Evolutionary conservation across 257 asterid species (phyloP), one percentile per base, ranked within the genome.

Genomic region (Vinca minor): DNA sequence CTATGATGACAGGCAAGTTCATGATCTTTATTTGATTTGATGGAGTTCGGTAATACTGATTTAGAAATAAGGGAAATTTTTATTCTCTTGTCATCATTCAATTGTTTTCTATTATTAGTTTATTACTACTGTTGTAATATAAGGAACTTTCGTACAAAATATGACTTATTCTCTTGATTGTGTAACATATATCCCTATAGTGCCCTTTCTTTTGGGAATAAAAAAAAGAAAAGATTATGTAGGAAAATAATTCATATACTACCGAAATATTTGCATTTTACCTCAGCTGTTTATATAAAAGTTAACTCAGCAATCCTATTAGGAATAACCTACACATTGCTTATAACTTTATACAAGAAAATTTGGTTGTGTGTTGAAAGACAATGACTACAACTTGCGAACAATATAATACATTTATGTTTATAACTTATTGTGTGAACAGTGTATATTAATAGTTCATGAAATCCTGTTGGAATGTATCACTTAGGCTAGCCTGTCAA

Each of bases 1-100:
- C 79, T 54, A 63, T 80, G 46, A 64, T 65, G 70, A 50, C 84
- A 84, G 95, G 97, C 79, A 78, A 78, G 79, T 62, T 60, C 46
- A 56, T 29, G 9, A 31, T 67, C 65, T 73, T 66, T 46, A 39
- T 67, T 73, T 69, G 45, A 70, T 45, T 64, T 62, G 41, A 31
- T 58, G 36, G 17, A 17, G 26, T 31, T 2, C 62, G 29, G 62
- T 31, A 56, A n/a, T 56, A 31, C 26, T 56, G n/a, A 56, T 17
- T 31, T 29, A 6, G 32, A 29, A n/a, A n/a, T n/a, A n/a, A n/a
- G 13, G 20, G 26, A 0, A 56, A 34, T 20, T 36, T 31, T 28
- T 50, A 5, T 21, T 56, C 25, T 56, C 14, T 56, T 56, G 26
- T 31, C 14, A 56, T 56, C 62, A 17, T 17, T 17, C n/a, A n/a